A percentile compares a stretch with the other conserved stretches of the same genome.
Conservation (phyloP, 1,139 yeast species). For the Suhomyces bribrorum region DNA sequence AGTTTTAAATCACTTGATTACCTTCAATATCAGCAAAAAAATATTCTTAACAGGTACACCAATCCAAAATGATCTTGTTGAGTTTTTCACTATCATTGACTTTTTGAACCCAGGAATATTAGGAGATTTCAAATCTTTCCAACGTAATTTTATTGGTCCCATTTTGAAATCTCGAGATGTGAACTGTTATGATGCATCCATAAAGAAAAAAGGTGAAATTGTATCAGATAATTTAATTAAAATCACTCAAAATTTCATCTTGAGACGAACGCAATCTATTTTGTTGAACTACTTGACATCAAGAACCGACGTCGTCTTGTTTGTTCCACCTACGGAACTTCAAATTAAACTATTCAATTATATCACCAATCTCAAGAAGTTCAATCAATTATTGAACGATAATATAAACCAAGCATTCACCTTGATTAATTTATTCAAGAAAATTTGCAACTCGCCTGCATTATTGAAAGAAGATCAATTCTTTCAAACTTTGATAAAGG, state of each 20-base stretch:
- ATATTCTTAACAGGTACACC: conserved; percentile 89
- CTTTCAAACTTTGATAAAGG: conserved; percentile 24
- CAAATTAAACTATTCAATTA: conserved; percentile 60
- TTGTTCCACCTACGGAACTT: conserved; percentile 68
- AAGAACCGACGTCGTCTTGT: conserved; percentile 75
- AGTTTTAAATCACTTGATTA: conserved; percentile 61
- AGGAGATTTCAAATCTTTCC: conserved; percentile 66
- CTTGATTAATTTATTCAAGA: conserved; percentile 72
- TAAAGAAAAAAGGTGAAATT: conserved; percentile 58
- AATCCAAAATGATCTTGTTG: conserved; percentile 85
- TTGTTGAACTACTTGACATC: conserved; percentile 70
- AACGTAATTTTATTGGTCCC: conserved; percentile 67
- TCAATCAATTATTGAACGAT: conserved; percentile 28
- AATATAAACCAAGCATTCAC: conserved; percentile 53
- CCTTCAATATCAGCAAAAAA: conserved; percentile 56
- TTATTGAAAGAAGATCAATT: conserved; percentile 49
- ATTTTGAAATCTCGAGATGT: conserved; percentile 74
- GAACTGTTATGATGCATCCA: conserved; percentile 54
- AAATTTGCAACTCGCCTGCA: conserved; percentile 82
- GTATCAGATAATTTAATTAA: conserved; percentile 62
- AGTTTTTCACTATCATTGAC: conserved; percentile 77
- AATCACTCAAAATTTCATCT: conserved; percentile 64
- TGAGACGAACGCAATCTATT: conserved; percentile 70
- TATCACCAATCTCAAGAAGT: conserved; percentile 46
- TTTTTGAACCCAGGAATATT: conserved; percentile 83